These are phyloP conservation scores for Aspergillus ustus DNA, from an alignment of 2,329 filamentous ascomycete species.

Conservation along the genomic window DNA sequence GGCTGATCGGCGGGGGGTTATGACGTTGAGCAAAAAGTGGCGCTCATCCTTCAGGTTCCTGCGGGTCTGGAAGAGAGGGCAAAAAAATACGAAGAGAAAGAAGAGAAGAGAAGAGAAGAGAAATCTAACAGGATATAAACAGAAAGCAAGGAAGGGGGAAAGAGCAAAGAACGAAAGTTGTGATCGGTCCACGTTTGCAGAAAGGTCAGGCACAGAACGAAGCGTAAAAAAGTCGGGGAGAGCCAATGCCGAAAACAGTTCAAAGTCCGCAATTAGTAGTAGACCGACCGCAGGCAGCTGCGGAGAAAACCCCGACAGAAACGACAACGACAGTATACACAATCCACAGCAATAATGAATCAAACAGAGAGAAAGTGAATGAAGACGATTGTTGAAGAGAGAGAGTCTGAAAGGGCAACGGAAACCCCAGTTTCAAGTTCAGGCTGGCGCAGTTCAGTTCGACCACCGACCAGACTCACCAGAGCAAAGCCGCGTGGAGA, in stretches of 20 bases:
- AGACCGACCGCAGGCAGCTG: not conserved
- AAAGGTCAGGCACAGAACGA: conserved; percentile 9
- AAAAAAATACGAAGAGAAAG: not conserved
- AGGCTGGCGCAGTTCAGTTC: not conserved
- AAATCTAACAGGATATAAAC: not conserved
- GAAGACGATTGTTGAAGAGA: not conserved
- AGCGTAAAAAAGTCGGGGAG: not conserved
- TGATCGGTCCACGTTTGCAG: conserved; percentile 15
- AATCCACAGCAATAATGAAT: conserved; percentile 2
- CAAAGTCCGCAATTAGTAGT: conserved; percentile 13
- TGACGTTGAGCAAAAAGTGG: conserved; percentile 8
- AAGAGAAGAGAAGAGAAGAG: not conserved
- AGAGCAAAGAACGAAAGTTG: conserved; percentile 2
- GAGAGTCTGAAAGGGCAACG: not conserved
- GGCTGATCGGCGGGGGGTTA: conserved; percentile 16
- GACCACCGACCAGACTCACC: not conserved
- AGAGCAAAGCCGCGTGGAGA: not conserved
- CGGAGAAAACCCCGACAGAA: not conserved
- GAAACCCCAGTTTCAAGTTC: not conserved
- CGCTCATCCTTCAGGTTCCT: conserved; percentile 18
- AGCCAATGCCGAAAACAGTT: conserved; percentile 10
- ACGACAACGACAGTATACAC: conserved; percentile 2
- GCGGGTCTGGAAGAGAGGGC: not conserved
- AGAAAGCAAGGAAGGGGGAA: conserved; percentile 8
- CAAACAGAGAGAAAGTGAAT: not conserved